These are phyloP conservation scores for Rhododendron griersonianum DNA, from an alignment of 148 eudicot species.

Conservation along the genomic window DNA sequence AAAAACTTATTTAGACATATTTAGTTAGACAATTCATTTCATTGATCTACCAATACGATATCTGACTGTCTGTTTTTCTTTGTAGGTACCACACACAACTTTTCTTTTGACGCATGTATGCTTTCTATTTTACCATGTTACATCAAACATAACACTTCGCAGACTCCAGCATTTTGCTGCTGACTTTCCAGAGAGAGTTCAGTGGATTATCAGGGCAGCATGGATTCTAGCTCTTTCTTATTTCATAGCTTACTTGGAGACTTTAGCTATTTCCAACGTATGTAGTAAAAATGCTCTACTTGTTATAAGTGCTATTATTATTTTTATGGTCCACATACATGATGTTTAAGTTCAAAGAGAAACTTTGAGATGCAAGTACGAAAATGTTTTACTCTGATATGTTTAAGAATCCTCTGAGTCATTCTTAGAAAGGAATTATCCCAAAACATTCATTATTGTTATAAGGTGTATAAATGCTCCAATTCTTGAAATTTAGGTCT, in stretches of 20 bases:
- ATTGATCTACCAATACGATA: neutral
- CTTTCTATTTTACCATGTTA: conserved; percentile 87
- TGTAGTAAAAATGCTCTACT: conserved; percentile 18
- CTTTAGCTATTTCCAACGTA: conserved; percentile 86
- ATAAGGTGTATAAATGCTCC: neutral
- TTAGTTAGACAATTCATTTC: neutral
- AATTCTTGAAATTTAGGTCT: neutral
- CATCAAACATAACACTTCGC: conserved; percentile 90
- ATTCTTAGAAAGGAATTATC: neutral
- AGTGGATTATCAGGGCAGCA: conserved; percentile 72
- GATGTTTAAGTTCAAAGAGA: neutral
- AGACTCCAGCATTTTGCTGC: conserved; percentile 68
- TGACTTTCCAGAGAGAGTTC: conserved; percentile 58
- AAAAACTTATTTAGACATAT: neutral
- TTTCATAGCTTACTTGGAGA: conserved; percentile 91
- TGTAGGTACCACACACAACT: conserved; percentile 96
- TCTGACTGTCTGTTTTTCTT: conserved; percentile 8
- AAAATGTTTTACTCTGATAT: neutral
- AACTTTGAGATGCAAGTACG: neutral
- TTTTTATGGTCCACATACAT: conserved; percentile 5
- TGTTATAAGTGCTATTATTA: neutral
- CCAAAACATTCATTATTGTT: neutral
- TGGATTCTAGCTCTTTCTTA: conserved; percentile 90
- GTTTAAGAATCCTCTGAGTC: neutral
- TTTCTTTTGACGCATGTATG: conserved; percentile 85